phyloP scores from a whole-genome alignment of 148 eudicot species.

The Persicaria maculosa region DNA sequence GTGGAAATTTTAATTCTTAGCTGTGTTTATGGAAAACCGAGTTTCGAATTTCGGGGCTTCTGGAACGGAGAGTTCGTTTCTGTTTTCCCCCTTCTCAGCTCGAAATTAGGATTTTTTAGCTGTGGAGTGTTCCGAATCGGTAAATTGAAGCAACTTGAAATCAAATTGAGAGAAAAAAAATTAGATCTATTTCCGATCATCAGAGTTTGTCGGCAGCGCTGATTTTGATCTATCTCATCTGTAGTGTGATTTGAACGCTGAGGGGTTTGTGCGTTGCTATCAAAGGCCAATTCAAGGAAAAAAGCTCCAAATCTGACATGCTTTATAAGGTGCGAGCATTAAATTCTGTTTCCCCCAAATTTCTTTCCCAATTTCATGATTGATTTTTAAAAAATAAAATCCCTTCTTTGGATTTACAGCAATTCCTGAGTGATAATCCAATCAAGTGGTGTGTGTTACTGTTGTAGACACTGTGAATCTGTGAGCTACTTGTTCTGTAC shows the following conservation, averaged over 20 bases:
- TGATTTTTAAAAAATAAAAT: not conserved
- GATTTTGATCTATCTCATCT: not conserved
- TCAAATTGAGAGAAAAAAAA: not conserved
- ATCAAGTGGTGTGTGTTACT: slow-evolving; percentile 10
- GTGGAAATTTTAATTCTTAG: not conserved
- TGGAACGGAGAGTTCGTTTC: not conserved
- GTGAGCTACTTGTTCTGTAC: slow-evolving; percentile 2
- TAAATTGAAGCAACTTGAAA: not conserved
- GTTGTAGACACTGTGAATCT: not conserved
- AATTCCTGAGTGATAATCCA: not conserved
- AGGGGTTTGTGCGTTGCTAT: not conserved
- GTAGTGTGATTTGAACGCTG: not conserved
- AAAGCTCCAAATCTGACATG: slow-evolving; percentile 14
- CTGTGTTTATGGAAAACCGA: not conserved
- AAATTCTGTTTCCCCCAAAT: not conserved
- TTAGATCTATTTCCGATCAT: not conserved
- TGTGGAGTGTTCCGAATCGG: not conserved
- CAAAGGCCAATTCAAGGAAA: not conserved
- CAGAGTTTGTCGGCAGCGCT: slow-evolving; percentile 5
- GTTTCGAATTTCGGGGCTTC: not conserved
- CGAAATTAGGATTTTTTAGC: not conserved
- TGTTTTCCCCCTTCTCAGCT: not conserved
- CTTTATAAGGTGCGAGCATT: slow-evolving; percentile 8
- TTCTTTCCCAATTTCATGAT: not conserved
- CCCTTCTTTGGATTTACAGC: not conserved